Conservation (phyloP, 2,329 filamentous ascomycete genomes). For the Neopestalotiopsis clavispora region DNA sequence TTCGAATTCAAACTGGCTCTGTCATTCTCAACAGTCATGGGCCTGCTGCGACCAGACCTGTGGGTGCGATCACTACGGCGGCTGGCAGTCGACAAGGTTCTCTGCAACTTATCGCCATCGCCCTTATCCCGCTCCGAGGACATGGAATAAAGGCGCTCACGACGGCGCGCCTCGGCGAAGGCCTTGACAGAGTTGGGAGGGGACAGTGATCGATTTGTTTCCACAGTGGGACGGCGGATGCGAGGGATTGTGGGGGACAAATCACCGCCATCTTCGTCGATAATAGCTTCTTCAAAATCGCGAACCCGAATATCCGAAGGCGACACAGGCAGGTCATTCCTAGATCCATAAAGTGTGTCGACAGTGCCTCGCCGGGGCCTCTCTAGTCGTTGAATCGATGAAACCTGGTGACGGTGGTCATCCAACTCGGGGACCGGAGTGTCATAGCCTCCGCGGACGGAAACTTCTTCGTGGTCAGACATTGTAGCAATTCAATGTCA, state of each 20-base stretch:
- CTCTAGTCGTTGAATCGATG: slow-evolving; percentile 63
- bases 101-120: slow-evolving; percentile 64
- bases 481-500: slow-evolving; percentile 54
- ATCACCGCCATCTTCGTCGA: slow-evolving; percentile 71
- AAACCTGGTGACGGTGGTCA: slow-evolving; percentile 77
- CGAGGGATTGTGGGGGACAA: slow-evolving; percentile 48
- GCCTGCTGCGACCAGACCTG: slow-evolving; percentile 25
- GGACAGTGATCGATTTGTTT: slow-evolving; percentile 73
- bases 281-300: slow-evolving; percentile 86
- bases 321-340: slow-evolving; percentile 45
- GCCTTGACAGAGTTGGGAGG: slow-evolving; percentile 98
- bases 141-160: slow-evolving; percentile 73
- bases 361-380: slow-evolving; percentile 73
- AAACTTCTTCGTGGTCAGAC: slow-evolving; percentile 68
- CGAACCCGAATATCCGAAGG: slow-evolving; percentile 56
- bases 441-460: slow-evolving; percentile 69
- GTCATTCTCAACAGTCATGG: slow-evolving; percentile 67
- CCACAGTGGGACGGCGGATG: slow-evolving; percentile 61
- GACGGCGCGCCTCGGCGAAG: slow-evolving; percentile 87
- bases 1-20: slow-evolving; percentile 65
- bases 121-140: slow-evolving; percentile 48
- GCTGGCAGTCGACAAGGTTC: slow-evolving; percentile 73
- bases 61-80: slow-evolving; percentile 59
- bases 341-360: slow-evolving; percentile 68
- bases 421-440: slow-evolving; percentile 82